Base-by-base conservation (phyloP, 2,329 filamentous ascomycete genomes). In the Xylariaceae sp. region DNA sequence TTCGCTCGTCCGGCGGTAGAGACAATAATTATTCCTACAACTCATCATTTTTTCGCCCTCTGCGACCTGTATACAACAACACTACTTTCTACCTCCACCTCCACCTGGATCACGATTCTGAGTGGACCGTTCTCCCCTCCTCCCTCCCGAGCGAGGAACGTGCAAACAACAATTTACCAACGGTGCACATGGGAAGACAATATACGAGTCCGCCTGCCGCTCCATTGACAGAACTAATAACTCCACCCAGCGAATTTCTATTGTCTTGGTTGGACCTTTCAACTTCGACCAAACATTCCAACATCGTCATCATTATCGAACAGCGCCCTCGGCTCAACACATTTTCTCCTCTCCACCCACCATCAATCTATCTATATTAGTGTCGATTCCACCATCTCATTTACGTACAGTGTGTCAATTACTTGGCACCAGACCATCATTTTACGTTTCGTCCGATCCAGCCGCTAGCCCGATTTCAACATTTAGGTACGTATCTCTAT, bases 401-500 rank as follows among this genome's bases (percentile, higher is more conserved):
- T 10, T 37, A n/a, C n/a, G n/a, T 29, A 10, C 32, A 16, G 14
- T 16, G 32, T 37, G 14, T 16, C 32, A 16, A 16, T 37, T 37
- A 12, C 32, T 37, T 37, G 32, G 14, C 32, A 14, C 32, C 32
- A 37, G 32, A 37, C 32, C 32, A 16, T 37, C 32, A 16, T 16
- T 10, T 37, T 10, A 37, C 9, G 14, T 37, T 37, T 37, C 32
- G 12, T 37, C 32, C 32, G 32, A 37, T 37, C 14, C 32, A 37
- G 32, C 32, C 32, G 32, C 32, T 12, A 12, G 32, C 32, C 32
- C 14, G 7, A 37, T 37, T 10, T 37, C 32, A 37, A 12, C 40
- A 50, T 19, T 42, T 26, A 59, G 48, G 56, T 59, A 59, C 29
- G 56, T 44, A 18, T 54, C 54, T 54, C 40, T 29, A 16, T 52